A percentile compares a stretch with the other conserved stretches of the same genome.
Evolutionary conservation across 352 stramenopile genomes (phyloP).

Genomic region (Bremia lactucae): DNA sequence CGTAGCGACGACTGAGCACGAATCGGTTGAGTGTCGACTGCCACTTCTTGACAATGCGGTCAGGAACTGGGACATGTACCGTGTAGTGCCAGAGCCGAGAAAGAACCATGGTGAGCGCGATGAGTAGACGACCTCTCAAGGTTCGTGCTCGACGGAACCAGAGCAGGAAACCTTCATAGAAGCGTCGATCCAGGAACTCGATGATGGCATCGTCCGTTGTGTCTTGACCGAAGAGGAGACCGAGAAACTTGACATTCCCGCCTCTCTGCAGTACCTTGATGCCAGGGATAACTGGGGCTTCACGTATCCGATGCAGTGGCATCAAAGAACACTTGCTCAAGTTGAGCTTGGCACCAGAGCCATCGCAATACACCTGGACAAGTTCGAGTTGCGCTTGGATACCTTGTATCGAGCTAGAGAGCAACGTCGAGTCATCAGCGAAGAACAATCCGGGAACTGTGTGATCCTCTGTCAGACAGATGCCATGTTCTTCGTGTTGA

Average conservation of each 20-base stretch:
- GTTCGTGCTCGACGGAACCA: neutral
- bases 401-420: neutral
- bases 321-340: no score
- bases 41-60: neutral
- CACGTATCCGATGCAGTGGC: no score
- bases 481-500: neutral
- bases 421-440: neutral
- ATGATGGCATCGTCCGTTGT: no score
- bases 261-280: no score
- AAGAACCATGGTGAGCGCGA: neutral
- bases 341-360: no score
- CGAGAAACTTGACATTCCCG: no score
- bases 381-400: neutral
- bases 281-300: no score
- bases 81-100: neutral
- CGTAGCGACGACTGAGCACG: neutral
- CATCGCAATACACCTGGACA: no score
- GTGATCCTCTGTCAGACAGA: neutral
- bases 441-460: neutral
- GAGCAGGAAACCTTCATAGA: neutral
- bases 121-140: neutral
- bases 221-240: no score
- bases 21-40: neutral
- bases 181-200: neutral
- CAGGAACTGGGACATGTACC: neutral